Evolutionary conservation across 108 stramenopile genomes (phyloP).

Genomic region (Epithemia pelagica): DNA sequence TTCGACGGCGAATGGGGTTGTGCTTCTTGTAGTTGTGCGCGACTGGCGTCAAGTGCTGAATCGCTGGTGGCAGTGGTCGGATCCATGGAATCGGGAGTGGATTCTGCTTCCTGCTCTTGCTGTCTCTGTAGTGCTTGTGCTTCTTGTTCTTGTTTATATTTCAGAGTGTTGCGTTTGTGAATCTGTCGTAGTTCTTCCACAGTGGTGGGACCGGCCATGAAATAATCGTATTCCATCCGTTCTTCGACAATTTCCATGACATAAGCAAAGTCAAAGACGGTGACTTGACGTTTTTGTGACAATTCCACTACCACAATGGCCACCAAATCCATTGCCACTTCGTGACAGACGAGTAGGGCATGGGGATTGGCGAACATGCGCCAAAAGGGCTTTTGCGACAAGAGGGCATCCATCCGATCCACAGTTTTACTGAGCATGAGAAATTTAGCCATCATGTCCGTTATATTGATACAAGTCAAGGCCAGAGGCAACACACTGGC

Average conservation of each 20-base stretch:
- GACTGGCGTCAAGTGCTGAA: not conserved
- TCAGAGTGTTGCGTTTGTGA: conserved; percentile 15
- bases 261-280: conserved; percentile 82
- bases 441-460: conserved; percentile 86
- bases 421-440: conserved; percentile 65
- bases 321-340: conserved; percentile 64
- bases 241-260: conserved; percentile 72
- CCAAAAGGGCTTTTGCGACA: conserved; percentile 84
- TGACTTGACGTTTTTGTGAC: conserved; percentile 39
- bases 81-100: not conserved
- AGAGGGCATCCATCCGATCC: conserved; percentile 83
- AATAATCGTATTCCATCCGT: conserved; percentile 70
- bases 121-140: not conserved
- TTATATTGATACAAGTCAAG: conserved; percentile 81
- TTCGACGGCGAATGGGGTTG: not conserved
- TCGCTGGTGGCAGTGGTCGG: not conserved
- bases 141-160: not conserved
- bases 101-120: not conserved
- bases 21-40: not conserved
- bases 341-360: conserved; percentile 70
- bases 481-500: conserved; percentile 79
- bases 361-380: conserved; percentile 85
- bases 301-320: conserved; percentile 67
- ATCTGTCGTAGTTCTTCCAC: conserved; percentile 72
- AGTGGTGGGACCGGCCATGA: conserved; percentile 70